Conservation (phyloP, 352 stramenopile species). For the Globisporangium alternatum region DNA sequence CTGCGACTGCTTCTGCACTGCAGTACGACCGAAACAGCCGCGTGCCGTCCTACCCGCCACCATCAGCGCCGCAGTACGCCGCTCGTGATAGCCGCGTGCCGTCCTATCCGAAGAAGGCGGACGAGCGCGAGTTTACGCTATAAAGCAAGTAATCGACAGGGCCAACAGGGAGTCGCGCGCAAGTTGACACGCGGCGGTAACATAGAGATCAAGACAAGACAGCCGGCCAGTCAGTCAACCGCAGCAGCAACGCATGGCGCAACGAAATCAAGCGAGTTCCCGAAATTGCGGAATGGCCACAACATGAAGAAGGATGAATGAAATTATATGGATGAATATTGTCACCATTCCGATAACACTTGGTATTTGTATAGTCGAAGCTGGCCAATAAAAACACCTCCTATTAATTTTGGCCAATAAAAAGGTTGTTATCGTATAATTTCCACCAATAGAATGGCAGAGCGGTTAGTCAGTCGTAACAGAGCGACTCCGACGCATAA, state of each 20-base stretch:
- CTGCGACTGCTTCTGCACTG: too few species aligned
- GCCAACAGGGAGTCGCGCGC: not conserved
- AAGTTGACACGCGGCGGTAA: slow-evolving; percentile 3
- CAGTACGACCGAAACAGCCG: not conserved
- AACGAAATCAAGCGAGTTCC: too few species aligned
- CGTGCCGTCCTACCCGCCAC: not conserved
- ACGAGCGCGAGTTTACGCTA: slow-evolving; percentile 24
- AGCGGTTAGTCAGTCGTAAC: not conserved
- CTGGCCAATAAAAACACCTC: not conserved
- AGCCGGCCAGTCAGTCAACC: too few species aligned
- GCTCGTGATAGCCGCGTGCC: slow-evolving; percentile 14
- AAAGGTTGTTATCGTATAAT: too few species aligned
- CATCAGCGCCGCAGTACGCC: slow-evolving; percentile 2
- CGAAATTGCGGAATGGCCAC: slow-evolving; percentile 4
- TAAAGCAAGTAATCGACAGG: slow-evolving; percentile 19
- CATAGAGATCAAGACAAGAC: slow-evolving; percentile 6
- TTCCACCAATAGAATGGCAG: not conserved
- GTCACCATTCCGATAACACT: not conserved
- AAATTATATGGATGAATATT: not conserved
- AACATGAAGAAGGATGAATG: not conserved
- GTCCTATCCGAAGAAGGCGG: slow-evolving; percentile 9
- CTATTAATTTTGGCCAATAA: not conserved
- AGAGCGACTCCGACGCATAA: not conserved
- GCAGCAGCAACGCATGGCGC: too few species aligned
- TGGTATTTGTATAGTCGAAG: not conserved